Evolutionary conservation across 2,329 filamentous ascomycete genomes (phyloP).

Genomic region (Trichoderma sp.): DNA sequence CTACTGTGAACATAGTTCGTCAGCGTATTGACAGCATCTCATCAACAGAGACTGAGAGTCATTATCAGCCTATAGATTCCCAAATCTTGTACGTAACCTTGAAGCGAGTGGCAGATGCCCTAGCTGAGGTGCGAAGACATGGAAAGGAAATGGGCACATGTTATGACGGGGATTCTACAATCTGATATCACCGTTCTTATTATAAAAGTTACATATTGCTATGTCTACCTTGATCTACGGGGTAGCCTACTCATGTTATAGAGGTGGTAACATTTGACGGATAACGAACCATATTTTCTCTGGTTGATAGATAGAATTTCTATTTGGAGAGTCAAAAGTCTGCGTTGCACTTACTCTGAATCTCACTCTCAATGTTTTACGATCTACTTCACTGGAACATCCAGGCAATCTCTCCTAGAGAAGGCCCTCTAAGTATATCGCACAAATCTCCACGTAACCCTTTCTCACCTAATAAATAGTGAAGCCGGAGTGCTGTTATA

Average conservation of each 20-base stretch:
- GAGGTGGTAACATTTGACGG: background rate
- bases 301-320: background rate
- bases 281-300: background rate
- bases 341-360: background rate
- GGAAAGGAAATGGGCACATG: background rate
- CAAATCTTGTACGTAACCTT: background rate
- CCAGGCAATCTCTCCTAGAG: background rate
- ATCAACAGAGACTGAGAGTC: background rate
- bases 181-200: background rate
- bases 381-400: background rate
- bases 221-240: background rate
- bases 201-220: background rate
- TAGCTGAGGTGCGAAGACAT: background rate
- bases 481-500: background rate
- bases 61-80: background rate
- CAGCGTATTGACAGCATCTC: background rate
- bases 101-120: background rate
- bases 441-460: background rate
- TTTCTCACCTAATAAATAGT: background rate
- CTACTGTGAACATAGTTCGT: background rate
- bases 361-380: background rate
- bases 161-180: background rate
- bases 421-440: background rate
- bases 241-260: background rate
- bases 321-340: background rate